A percentile compares a stretch with the other conserved stretches of the same genome.
Conservation (phyloP, 441 rosid genomes). For the Jatropha multifida region DNA sequence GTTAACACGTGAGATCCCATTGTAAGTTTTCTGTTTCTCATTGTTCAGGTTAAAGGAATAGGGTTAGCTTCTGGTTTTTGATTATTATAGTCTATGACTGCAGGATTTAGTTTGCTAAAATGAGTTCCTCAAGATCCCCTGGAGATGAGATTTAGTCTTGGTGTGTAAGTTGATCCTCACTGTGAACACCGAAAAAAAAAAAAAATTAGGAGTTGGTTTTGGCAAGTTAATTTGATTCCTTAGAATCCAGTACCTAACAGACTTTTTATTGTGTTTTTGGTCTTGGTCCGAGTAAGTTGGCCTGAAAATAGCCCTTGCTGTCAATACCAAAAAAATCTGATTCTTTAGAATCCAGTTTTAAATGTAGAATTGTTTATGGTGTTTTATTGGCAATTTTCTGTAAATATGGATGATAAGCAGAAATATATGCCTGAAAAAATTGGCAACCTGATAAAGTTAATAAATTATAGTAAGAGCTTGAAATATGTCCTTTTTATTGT, state of each 20-base stretch:
- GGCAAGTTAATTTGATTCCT: neutral
- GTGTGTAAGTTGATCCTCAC: too few relatives aligned
- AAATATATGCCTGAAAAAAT: neutral
- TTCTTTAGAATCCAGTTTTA: conserved; percentile 1
- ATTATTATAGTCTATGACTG: neutral
- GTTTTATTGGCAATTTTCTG: neutral
- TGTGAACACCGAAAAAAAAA: too few relatives aligned
- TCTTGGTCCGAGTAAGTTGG: too few relatives aligned
- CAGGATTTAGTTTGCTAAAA: conserved; percentile 4
- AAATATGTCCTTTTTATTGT: neutral
- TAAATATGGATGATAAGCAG: neutral
- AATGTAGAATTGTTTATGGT: neutral
- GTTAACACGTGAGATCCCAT: conserved; percentile 69
- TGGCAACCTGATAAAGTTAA: neutral
- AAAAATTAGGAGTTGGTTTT: neutral
- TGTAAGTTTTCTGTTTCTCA: conserved; percentile 50
- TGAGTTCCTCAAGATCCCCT: too few relatives aligned
- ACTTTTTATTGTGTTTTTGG: too few relatives aligned
- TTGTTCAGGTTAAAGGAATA: conserved; percentile 3
- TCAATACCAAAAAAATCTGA: neutral
- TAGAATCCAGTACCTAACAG: too few relatives aligned
- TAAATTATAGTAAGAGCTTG: neutral
- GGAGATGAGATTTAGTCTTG: too few relatives aligned
- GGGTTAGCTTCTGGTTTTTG: conserved; percentile 11
- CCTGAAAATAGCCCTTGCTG: neutral